Evolutionary conservation across 352 stramenopile genomes (phyloP), one percentile per base, ranked within the genome.

Genomic region (Aphanomyces euteiches): DNA sequence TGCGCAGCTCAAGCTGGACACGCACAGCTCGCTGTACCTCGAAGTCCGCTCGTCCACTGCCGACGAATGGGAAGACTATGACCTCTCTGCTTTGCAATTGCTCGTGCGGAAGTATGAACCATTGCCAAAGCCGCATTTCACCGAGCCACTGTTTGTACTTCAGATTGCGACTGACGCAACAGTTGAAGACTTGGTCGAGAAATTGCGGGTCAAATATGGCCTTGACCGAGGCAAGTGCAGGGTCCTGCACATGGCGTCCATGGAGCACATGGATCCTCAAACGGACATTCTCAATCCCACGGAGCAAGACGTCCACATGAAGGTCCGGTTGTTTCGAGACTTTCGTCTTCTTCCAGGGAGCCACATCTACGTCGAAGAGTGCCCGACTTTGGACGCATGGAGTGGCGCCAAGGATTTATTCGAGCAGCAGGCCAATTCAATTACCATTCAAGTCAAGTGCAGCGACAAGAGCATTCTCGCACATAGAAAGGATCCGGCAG

Each of bases 301-400:
- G n/a, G 77, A 85, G 3, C 73, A 78, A 45, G 72, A 76, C 10
- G 67, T 75, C 7, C 85, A 81, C 8, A 34, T 78, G 39, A 79
- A 78, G 10, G 58, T 79, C 40, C 78, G 79, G 0, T 54, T 92
- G 10, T 81, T 83, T 19, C 83, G 83, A 71, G 84, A 92, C 71
- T 64, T 92, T 39, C 77, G 89, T 37, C 67, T 93, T 53, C 73
- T n/a, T n/a, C n/a, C n/a, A n/a, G n/a, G n/a, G n/a, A n/a, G n/a
- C 4, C 83, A 92, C 43, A 58, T 94, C 50, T 92, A 82, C 72
- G 88, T 90, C n/a, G n/a, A n/a, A n/a, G n/a, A n/a, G n/a, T n/a
- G n/a, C n/a, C 71, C 90, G 73, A 79, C 85, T 45, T 70, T 92
- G 5, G 47, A 60, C 12, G 67, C 74, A 15, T 67, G 76, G 38